phyloP scores from a whole-genome alignment of 352 stramenopile genomes.

The Globisporangium parvum region DNA sequence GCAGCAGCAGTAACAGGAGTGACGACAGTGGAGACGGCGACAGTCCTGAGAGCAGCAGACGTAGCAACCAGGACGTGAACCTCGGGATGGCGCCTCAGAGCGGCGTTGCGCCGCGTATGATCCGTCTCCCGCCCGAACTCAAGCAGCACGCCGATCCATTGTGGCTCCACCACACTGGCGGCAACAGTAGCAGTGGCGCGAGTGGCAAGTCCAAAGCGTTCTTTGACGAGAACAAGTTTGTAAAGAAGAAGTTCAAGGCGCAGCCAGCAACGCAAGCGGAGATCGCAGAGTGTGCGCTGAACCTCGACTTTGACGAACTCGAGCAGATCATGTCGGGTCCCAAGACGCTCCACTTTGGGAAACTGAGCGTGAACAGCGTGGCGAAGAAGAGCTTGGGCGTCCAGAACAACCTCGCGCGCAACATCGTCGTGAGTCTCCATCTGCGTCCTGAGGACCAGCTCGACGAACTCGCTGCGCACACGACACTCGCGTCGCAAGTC shows the following conservation, averaged over 20 bases:
- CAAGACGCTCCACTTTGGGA: constrained; percentile 90
- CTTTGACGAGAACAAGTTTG: constrained; percentile 86
- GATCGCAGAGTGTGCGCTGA: constrained; percentile 70
- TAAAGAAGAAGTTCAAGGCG: constrained; percentile 91
- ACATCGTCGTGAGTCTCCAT: constrained; percentile 69
- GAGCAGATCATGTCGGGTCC: constrained; percentile 54
- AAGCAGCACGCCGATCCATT: constrained; percentile 42
- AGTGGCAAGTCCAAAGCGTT: constrained; percentile 34
- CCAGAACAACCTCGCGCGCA: constrained; percentile 84
- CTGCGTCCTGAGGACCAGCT: constrained; percentile 30
- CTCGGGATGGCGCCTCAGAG: constrained; percentile 55
- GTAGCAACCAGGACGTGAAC: constrained; percentile 27
- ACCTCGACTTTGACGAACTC: constrained; percentile 74
- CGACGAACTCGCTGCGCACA: constrained; percentile 59
- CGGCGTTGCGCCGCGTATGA: constrained; percentile 33
- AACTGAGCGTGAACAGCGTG: constrained; percentile 82
- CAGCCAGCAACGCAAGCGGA: constrained; percentile 87
- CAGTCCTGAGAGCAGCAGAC: constrained; percentile 1
- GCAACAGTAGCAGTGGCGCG: constrained; percentile 9
- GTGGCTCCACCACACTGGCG: constrained; percentile 40
- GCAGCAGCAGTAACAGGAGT: constrained; percentile 18
- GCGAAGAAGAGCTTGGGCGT: constrained; percentile 80
- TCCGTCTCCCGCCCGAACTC: constrained; percentile 41
- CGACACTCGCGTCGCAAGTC: constrained; percentile 67
- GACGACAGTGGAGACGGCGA: constrained; percentile 30